Base-by-base conservation (phyloP, 2,329 filamentous ascomycete genomes). In the Bipolaris gigantea region DNA sequence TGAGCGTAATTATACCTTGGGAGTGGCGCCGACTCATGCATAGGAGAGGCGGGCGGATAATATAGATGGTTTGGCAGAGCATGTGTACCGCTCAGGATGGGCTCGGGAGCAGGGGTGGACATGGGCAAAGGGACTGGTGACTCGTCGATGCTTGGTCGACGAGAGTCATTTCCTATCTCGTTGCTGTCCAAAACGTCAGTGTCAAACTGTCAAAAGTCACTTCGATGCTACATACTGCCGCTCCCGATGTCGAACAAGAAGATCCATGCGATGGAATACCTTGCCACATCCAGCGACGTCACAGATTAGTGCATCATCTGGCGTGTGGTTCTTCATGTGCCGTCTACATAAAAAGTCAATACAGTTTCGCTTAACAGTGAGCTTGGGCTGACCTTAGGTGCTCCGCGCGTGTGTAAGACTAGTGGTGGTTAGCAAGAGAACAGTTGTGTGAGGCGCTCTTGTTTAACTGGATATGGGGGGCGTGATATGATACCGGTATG, bases 371-470 rank as follows among this genome's bases (percentile, higher is more conserved):
- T 13, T 30, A 25, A 6, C 11, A 36, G 25, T 7, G 15, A 10
- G 36, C 13, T 15, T n/a, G 7, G 16, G 19, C 62, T 41, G 61
- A 77, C 76, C 76, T 75, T 33, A 80, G 59, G 53, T 80, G 78
- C 59, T 80, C 78, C 19, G 76, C 77, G 34, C 78, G 72, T 11
- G 77, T 79, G 61, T 80, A 80, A 11, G 73, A 75, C 77, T 79
- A 23, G 15, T n/a, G 10, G 32, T n/a, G 16, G 61, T 72, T 47
- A 74, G 70, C 46, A 35, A 39, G 19, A 18, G n/a, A n/a, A 9
- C 33, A 15, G 5, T 38, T 11, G 18, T 41, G 30, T 13, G n/a
- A 18, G n/a, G 30, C 7, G 15, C 9, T 38, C 10, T 23, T 48
- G 8, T 13, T 30, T 30, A 10, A 30, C 27, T 30, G 27, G 27